Conservation (phyloP, 768 basidiomycete genomes). For the Hygrocybe punicea region DNA sequence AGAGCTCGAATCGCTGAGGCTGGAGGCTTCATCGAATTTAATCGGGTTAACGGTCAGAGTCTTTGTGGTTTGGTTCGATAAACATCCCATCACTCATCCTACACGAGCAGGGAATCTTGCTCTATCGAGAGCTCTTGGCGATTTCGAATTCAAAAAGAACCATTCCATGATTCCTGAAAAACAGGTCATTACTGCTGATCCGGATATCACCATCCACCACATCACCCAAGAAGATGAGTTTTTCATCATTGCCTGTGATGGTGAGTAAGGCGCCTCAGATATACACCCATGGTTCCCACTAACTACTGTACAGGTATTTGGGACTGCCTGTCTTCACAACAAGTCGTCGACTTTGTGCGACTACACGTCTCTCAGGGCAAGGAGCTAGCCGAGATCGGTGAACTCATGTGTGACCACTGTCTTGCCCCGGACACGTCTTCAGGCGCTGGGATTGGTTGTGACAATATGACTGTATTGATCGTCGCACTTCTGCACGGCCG, state of each 20-base stretch:
- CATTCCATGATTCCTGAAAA: constrained; percentile 73
- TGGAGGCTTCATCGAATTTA: constrained; percentile 95
- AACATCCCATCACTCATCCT: neutral
- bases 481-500: constrained; percentile 83
- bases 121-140: constrained; percentile 89
- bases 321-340: constrained; percentile 94
- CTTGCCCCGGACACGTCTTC: constrained; percentile 90
- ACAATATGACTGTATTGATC: constrained; percentile 97
- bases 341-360: constrained; percentile 86
- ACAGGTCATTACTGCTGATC: constrained; percentile 93
- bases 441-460: constrained; percentile 91
- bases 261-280: constrained; percentile 44
- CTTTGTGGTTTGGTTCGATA: constrained; percentile 1
- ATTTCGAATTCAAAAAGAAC: constrained; percentile 99
- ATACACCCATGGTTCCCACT: neutral
- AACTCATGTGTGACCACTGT: constrained; percentile 88
- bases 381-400: constrained; percentile 77
- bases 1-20: constrained; percentile 81
- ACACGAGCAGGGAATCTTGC: constrained; percentile 79
- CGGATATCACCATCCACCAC: constrained; percentile 82
- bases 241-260: constrained; percentile 94
- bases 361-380: constrained; percentile 76
- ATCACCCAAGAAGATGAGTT: constrained; percentile 92
- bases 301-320: constrained; percentile 76
- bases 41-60: constrained; percentile 85